Evolutionary conservation across 202 grass and related monocot species (phyloP).

Genomic region (Sporobolus alterniflorus): DNA sequence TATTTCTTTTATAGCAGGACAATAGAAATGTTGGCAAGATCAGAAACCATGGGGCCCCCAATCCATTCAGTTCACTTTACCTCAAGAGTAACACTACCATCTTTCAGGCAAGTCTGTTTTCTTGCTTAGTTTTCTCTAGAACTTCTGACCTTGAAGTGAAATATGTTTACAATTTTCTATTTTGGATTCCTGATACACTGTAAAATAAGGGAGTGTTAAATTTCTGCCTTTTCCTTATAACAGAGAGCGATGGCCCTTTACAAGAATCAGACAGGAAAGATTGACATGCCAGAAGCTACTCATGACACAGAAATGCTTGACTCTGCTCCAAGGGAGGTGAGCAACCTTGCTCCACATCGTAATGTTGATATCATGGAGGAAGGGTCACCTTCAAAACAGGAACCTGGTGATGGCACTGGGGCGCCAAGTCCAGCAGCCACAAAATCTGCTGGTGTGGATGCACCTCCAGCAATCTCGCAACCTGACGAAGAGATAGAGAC

Average conservation of each 20-base stretch:
- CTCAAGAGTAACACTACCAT: conserved; percentile 46
- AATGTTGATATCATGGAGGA: conserved; percentile 22
- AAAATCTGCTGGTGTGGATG: conserved; percentile 28
- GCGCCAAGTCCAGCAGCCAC: neutral
- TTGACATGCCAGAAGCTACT: conserved; percentile 33
- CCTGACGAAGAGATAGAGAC: conserved; percentile 36
- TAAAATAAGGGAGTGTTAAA: neutral
- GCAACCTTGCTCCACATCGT: conserved; percentile 12
- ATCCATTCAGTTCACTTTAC: conserved; percentile 63
- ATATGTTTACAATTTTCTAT: neutral
- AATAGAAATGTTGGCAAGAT: conserved; percentile 34
- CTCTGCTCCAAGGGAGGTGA: conserved; percentile 30
- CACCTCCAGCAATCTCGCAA: conserved; percentile 9
- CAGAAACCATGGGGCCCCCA: conserved; percentile 46
- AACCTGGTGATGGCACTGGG: neutral
- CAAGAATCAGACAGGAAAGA: conserved; percentile 60
- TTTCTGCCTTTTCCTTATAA: conserved; percentile 28
- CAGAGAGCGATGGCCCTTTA: conserved; percentile 89
- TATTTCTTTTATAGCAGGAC: conserved; percentile 42
- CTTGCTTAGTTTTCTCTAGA: conserved; percentile 10
- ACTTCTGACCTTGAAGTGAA: neutral
- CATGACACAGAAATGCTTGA: conserved; percentile 41
- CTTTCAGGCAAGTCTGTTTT: conserved; percentile 66
- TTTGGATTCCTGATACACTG: neutral
- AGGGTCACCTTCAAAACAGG: conserved; percentile 23